Base-by-base conservation (phyloP, 2,329 filamentous ascomycete genomes). In the Elsinoe arachidis region DNA sequence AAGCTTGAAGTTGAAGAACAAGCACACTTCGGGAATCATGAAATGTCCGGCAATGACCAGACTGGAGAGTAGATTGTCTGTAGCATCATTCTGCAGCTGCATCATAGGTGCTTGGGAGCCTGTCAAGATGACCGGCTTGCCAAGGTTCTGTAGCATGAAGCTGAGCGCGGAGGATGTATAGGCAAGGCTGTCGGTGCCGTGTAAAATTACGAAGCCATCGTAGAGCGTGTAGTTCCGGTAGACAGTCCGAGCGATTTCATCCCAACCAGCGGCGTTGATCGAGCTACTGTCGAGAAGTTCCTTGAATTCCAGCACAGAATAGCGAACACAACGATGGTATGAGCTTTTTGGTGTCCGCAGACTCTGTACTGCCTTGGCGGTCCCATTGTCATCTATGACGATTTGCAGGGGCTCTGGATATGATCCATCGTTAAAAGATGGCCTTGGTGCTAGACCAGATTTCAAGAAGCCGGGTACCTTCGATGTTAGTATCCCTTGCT, bases 1-100 rank as follows among this genome's bases (percentile, higher is more conserved):
- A 17, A 96, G 80, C 63, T 85, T 89, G 74, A 95, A 88, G 72
- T 93, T 89, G 78, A 96, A 96, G 76, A 95, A 96, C 35, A 96
- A 79, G 69, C 89, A 91, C 55, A 96, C 91, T 70, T 96, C 91
- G 0, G 91, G 90, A 58, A 96, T 89, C 74, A 90, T 87, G 68
- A 95, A 95, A 60, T 93, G 93, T 34, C 90, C 90, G 2, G 91
- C 91, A 57, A 96, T 86, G 67, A 96, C 90, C 66, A 96, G 79
- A 1, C 89, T 91, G 17, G 88, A 88, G 4, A 96, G 80, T 11
- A 96, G 80, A 67, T 96, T 96, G 73, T 95, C 90, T 37, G 90
- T 87, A 9, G 90, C 91, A 70, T 96, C 91, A 54, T 87, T 93
- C 72, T 96, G 90, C 23, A 95, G 81, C 60, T 91, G 85, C 65